Conservation (phyloP, 148 eudicot species). For the Silene conica region DNA sequence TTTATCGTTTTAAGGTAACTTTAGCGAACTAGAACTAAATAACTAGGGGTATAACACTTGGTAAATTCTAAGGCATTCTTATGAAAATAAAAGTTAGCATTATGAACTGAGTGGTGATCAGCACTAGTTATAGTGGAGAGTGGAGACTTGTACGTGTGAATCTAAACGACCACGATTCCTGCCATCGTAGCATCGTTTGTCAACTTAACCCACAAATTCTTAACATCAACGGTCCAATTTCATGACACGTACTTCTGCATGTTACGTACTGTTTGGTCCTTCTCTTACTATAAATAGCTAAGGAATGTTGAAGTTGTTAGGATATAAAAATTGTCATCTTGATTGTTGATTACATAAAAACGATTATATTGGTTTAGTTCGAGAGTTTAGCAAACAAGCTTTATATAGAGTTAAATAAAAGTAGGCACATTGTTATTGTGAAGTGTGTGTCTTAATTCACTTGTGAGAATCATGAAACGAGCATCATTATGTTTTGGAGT, state of each 20-base stretch:
- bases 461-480: not conserved
- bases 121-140: conserved; percentile 8
- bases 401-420: not conserved
- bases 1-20: no score
- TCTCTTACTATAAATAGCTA: conserved; percentile 11
- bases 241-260: conserved; percentile 2
- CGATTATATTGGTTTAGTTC: not conserved
- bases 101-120: conserved; percentile 13
- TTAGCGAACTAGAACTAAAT: no score
- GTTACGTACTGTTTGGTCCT: not conserved
- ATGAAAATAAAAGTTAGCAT: not conserved
- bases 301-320: not conserved
- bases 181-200: not conserved
- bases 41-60: no score
- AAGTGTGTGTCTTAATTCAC: not conserved
- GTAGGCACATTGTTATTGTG: not conserved
- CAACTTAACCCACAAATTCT: not conserved
- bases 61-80: not conserved
- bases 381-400: not conserved
- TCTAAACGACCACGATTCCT: not conserved
- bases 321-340: conserved; percentile 7
- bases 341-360: not conserved
- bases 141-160: not conserved
- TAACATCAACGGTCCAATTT: not conserved
- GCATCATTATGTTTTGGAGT: not conserved